Conservation (phyloP, 1,139 yeast species). For the Yamadazyma songkhlaensis region DNA sequence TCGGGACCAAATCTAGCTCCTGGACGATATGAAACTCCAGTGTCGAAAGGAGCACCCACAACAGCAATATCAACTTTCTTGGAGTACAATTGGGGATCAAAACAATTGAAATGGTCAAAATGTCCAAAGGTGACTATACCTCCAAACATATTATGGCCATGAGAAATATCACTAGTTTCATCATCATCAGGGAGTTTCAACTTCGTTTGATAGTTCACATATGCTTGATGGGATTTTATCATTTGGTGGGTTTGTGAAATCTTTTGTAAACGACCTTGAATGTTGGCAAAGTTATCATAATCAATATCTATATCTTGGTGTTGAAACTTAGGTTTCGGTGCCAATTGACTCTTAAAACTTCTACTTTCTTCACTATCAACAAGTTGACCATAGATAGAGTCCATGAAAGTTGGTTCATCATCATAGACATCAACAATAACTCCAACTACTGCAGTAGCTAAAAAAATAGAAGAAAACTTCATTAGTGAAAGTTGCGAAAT, state of each 20-base stretch:
- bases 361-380: constrained; percentile 8
- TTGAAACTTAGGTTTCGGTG: neutral
- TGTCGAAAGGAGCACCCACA: constrained; percentile 31
- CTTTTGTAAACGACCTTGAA: neutral
- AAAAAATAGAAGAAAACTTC: neutral
- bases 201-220: constrained; percentile 20
- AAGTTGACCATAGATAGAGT: constrained; percentile 20
- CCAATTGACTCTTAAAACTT: constrained; percentile 5
- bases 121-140: constrained; percentile 50
- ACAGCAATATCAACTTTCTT: constrained; percentile 24
- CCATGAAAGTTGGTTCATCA: constrained; percentile 14
- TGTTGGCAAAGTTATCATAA: constrained; percentile 1
- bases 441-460: neutral
- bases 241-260: constrained; percentile 6
- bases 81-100: constrained; percentile 18
- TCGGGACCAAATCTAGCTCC: constrained; percentile 33
- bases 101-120: constrained; percentile 38
- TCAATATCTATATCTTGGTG: constrained; percentile 1
- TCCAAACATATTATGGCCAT: constrained; percentile 27
- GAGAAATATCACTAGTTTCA: constrained; percentile 31
- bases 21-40: constrained; percentile 28
- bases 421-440: constrained; percentile 2
- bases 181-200: constrained; percentile 34
- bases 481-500: neutral
- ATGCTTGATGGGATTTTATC: constrained; percentile 13